Evolutionary conservation across 2,329 filamentous ascomycete species (phyloP), one percentile per base, ranked within the genome.

Genomic region (Sclerotinia minor): DNA sequence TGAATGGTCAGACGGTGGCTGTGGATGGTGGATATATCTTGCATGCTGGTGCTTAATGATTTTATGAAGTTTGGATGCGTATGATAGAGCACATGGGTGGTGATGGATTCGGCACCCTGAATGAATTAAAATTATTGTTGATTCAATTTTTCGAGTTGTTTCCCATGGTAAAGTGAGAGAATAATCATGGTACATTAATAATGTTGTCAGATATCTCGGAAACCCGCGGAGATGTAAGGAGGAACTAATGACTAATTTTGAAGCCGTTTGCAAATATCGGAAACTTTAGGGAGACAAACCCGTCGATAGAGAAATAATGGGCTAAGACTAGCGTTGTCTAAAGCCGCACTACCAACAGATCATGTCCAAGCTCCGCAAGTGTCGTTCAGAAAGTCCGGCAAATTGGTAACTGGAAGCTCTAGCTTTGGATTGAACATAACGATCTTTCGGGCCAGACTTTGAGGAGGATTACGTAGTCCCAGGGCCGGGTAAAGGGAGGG

Each of bases 21-120:
- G 82, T 87, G 6, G 84, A 87, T 74, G 84, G 85, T 7, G 84
- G 84, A 0, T 86, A 85, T 70, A 79, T 79, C 5, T 71, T 83
- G 54, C 64, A 66, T 41, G 54, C 64, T 32, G 54, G 64, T 66
- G 64, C 54, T 60, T 60, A 19, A 60, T 49, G 44, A 49, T 6
- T 45, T n/a, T 24, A 60, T 52, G 29, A 52, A 29, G 24, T 29
- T 55, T 26, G n/a, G 26, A 61, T 13, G 26, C n/a, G 45, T 44
- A 41, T 13, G 32, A 64, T 44, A 52, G 19, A 19, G 11, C 11
- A 26, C 44, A 55, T 54, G 19, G 19, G n/a, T 64, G 45, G 45
- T 60, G 58, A 60, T 35, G 11, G 44, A 24, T 32, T 35, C 29
- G 44, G 45, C 19, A 50, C 45, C 35, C 21, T 21, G 58, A 11